Evolutionary conservation across 192 early-diverging fungal species (phyloP), one percentile per base, ranked within the genome.

Genomic region (Globomyces pollinis-pini): DNA sequence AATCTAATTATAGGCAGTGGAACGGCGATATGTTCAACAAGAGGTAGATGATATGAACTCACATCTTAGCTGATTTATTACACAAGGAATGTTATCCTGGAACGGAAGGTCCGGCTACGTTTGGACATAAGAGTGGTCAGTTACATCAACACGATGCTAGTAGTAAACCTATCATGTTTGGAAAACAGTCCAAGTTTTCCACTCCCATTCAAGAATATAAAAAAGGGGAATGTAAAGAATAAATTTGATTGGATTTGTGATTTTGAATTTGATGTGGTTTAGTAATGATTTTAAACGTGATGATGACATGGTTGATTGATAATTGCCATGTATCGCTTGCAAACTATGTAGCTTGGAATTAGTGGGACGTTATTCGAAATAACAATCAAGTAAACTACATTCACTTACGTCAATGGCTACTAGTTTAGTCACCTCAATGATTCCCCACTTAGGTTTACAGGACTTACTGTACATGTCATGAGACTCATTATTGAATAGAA

Each of bases 191-290:
- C 1, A 67, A 62, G 11, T 80, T 80, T 56, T 54, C 50, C 2
- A 80, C 74, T 24, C 72, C 72, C 7, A 80, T 80, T 26, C 50
- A 64, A 38, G 77, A 79, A 51, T 75, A 65, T 39, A 26, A 58
- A 23, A 69, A 67, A 56, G 65, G 57, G 12, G 35, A 56, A 3
- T 62, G 67, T 30, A 75, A 78, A 60, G 61, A 66, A 33, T 51
- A 16, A 18, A 33, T 18, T 2, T 49, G 13, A n/a, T n/a, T n/a
- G n/a, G n/a, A n/a, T n/a, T n/a, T n/a, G 35, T 36, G 13, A 36
- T 9, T 36, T 9, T 36, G 35, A 9, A 6, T 6, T 13, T 36
- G 35, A 6, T 13, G 6, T 13, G 6, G 6, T 36, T 36, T 36
- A 9, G 35, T 13, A 36, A 9, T 13, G 7, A 13, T 36, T 13